phyloP scores from a whole-genome alignment of 2,329 filamentous ascomycete genomes.

The Colletotrichum tanaceti region DNA sequence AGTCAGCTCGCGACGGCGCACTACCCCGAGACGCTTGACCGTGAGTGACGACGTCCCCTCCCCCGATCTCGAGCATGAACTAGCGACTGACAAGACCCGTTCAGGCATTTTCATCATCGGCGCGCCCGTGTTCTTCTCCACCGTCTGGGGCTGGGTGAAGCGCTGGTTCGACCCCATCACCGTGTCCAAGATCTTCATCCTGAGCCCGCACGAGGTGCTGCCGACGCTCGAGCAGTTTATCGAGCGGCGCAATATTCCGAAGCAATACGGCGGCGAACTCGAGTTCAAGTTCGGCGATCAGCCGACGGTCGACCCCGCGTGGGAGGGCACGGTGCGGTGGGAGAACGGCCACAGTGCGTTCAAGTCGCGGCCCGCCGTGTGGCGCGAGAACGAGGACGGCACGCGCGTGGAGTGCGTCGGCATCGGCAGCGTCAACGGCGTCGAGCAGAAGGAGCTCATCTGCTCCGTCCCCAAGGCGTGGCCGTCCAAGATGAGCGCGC shows the following conservation, averaged over 20 bases:
- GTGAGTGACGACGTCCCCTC: constrained; percentile 66
- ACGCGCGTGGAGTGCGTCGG: constrained; percentile 64
- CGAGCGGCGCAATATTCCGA: constrained; percentile 84
- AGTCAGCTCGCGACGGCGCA: constrained; percentile 89
- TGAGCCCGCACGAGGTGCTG: constrained; percentile 77
- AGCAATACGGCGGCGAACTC: constrained; percentile 87
- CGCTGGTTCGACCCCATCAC: constrained; percentile 96
- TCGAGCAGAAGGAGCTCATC: constrained; percentile 59
- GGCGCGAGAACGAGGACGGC: constrained; percentile 62
- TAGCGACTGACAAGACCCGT: constrained; percentile 39
- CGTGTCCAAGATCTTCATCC: constrained; percentile 95
- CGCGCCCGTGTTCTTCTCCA: constrained; percentile 90
- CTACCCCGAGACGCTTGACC: constrained; percentile 93
- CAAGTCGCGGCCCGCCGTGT: constrained; percentile 67
- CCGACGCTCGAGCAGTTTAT: constrained; percentile 85
- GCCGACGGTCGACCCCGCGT: constrained; percentile 75
- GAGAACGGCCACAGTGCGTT: constrained; percentile 65
- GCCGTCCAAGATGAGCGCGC: constrained; percentile 42
- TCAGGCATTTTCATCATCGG: constrained; percentile 77
- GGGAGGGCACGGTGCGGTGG: constrained; percentile 63
- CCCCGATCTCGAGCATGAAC: not conserved
- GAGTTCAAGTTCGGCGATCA: constrained; percentile 84
- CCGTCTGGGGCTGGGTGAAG: constrained; percentile 95
- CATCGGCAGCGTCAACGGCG: constrained; percentile 60
- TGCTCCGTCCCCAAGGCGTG: constrained; percentile 63